Evolutionary conservation across 1,139 yeast species (phyloP).

Genomic region (Yamadazyma blattariae): DNA sequence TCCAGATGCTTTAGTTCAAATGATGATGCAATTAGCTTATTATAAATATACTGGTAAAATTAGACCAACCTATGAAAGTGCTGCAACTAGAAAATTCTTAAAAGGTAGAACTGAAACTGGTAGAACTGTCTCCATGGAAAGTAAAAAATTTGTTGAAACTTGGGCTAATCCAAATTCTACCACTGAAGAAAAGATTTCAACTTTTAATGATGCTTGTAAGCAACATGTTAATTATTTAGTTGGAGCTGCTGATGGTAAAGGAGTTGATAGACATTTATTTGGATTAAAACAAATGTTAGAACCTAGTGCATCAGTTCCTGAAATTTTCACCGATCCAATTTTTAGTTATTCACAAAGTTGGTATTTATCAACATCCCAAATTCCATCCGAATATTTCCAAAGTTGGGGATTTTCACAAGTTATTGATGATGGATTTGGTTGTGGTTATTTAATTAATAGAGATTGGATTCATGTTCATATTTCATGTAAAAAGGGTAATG

Average conservation of each 20-base stretch:
- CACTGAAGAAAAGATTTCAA: conserved; percentile 56
- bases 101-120: conserved; percentile 97
- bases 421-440: conserved; percentile 88
- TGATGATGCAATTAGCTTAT: conserved; percentile 72
- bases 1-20: conserved; percentile 77
- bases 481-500: conserved; percentile 69
- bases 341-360: conserved; percentile 76
- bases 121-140: conserved; percentile 78
- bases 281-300: conserved; percentile 77
- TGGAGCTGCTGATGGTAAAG: conserved; percentile 81
- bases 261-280: conserved; percentile 91
- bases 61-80: conserved; percentile 94
- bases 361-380: conserved; percentile 87
- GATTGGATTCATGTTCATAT: conserved; percentile 87
- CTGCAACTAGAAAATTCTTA: conserved; percentile 86
- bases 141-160: conserved; percentile 68
- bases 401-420: conserved; percentile 98
- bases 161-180: conserved; percentile 65
- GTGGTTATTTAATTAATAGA: conserved; percentile 88
- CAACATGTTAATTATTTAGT: conserved; percentile 75
- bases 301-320: conserved; percentile 63
- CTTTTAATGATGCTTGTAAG: conserved; percentile 70
- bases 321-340: conserved; percentile 72
- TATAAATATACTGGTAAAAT: conserved; percentile 78
- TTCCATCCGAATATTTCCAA: conserved; percentile 83